These are phyloP conservation scores for Globisporangium recalcitrans DNA, from an alignment of 352 stramenopile species.

Conservation along the genomic window DNA sequence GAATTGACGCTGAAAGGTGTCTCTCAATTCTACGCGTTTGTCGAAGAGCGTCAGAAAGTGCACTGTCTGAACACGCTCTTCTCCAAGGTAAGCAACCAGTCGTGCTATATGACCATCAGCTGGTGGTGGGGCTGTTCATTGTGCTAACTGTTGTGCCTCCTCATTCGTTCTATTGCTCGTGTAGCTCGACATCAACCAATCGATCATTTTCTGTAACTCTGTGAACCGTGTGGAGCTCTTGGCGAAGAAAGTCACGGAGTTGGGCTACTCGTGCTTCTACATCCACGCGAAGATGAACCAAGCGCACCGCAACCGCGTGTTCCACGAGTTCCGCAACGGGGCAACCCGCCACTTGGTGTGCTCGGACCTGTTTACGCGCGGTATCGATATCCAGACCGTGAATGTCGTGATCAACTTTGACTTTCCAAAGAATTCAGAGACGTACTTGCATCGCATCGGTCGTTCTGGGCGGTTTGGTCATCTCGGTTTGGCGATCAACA, in stretches of 20 bases:
- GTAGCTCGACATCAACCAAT: conserved; percentile 98
- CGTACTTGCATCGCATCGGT: conserved; percentile 99
- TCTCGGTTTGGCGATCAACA: conserved; percentile 98
- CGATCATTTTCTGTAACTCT: conserved; percentile 99
- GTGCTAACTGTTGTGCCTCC: background rate
- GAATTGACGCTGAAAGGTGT: conserved; percentile 98
- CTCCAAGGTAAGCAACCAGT: conserved; percentile 60
- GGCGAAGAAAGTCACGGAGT: conserved; percentile 99
- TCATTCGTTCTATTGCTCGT: conserved; percentile 18
- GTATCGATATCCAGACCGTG: conserved; percentile 99
- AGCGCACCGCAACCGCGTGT: conserved; percentile 98
- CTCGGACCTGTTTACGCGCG: conserved; percentile 98
- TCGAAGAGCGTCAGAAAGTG: conserved; percentile 99
- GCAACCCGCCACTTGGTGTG: conserved; percentile 97
- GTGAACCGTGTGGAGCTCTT: conserved; percentile 99
- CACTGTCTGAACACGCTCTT: conserved; percentile 99
- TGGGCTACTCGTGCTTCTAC: conserved; percentile 99
- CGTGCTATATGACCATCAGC: background rate
- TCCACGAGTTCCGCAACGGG: conserved; percentile 99
- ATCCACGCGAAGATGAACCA: conserved; percentile 99
- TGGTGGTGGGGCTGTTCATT: background rate
- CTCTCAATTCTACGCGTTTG: conserved; percentile 99
- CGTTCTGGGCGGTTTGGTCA: conserved; percentile 98
- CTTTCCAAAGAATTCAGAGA: conserved; percentile 99
- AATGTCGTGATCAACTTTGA: conserved; percentile 99